Percentiles rank a stretch among this genome's conserved stretches.
Conservation (phyloP, 305 asterid genomes). For the Fraxinus platypoda region DNA sequence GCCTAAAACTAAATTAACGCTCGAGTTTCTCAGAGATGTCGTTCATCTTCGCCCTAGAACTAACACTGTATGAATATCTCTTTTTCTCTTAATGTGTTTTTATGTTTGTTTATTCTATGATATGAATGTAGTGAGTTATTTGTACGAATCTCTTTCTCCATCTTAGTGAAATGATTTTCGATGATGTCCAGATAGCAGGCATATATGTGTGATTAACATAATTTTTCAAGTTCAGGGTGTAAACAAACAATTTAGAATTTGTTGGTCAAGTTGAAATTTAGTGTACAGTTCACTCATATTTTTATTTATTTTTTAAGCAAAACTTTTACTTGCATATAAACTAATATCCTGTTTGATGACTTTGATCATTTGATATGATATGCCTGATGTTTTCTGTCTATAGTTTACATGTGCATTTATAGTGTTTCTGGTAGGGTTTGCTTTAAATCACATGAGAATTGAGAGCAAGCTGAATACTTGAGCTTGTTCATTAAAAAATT, state of each 20-base stretch:
- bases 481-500: not conserved
- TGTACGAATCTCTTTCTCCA: not conserved
- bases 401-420: not conserved
- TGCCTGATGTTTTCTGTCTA: not conserved
- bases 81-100: not conserved
- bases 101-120: not conserved
- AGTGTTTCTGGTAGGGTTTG: not conserved
- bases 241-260: not conserved
- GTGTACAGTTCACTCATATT: too few relatives aligned
- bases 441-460: not conserved
- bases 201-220: not conserved
- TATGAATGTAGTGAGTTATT: not conserved
- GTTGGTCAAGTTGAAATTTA: not conserved
- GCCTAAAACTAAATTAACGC: slow-evolving; percentile 74
- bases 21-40: slow-evolving; percentile 72
- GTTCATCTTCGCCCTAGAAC: slow-evolving; percentile 91
- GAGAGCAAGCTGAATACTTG: not conserved
- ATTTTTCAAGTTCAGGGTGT: not conserved
- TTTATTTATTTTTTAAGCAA: not conserved
- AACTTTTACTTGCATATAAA: not conserved
- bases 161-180: not conserved
- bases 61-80: slow-evolving; percentile 46
- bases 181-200: not conserved
- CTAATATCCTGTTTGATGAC: too few relatives aligned
- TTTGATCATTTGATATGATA: too few relatives aligned